phyloP scores from a whole-genome alignment of 257 asterid genomes.

The Solanum neorickii region DNA sequence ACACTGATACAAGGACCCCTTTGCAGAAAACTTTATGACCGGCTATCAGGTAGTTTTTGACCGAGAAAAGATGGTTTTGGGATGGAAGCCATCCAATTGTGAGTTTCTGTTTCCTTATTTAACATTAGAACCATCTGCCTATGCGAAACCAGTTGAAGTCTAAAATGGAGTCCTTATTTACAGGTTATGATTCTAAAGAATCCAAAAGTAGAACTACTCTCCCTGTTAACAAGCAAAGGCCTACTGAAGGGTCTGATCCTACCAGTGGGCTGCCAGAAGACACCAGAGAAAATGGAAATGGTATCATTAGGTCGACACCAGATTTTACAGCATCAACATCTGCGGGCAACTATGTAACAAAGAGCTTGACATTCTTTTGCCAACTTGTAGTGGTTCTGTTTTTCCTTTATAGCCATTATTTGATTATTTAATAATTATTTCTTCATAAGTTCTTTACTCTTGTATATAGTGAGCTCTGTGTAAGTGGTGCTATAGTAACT shows the following conservation, averaged over 20 bases:
- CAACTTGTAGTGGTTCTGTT: conserved; percentile 21
- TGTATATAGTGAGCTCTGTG: neutral
- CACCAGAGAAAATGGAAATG: conserved; percentile 19
- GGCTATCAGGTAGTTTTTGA: conserved; percentile 76
- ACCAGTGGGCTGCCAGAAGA: conserved; percentile 41
- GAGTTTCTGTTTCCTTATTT: conserved; percentile 15
- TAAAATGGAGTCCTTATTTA: neutral
- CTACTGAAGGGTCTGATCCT: conserved; percentile 48
- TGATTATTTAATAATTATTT: conserved; percentile 33
- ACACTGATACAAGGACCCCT: neutral
- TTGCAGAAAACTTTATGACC: conserved; percentile 81
- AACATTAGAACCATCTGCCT: neutral
- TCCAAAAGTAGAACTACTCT: conserved; percentile 23
- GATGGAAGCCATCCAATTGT: conserved; percentile 81
- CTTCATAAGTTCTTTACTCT: conserved; percentile 10
- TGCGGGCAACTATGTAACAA: conserved; percentile 26
- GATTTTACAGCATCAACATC: conserved; percentile 14
- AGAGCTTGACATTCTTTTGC: conserved; percentile 4
- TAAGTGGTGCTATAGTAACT: neutral
- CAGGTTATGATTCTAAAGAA: conserved; percentile 20
- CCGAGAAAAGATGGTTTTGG: conserved; percentile 76
- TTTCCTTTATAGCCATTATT: conserved; percentile 22
- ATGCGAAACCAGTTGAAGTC: neutral
- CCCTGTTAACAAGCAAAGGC: conserved; percentile 29
- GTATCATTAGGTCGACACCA: neutral